Conservation (phyloP, 768 basidiomycete species). For the Bullera alba region DNA sequence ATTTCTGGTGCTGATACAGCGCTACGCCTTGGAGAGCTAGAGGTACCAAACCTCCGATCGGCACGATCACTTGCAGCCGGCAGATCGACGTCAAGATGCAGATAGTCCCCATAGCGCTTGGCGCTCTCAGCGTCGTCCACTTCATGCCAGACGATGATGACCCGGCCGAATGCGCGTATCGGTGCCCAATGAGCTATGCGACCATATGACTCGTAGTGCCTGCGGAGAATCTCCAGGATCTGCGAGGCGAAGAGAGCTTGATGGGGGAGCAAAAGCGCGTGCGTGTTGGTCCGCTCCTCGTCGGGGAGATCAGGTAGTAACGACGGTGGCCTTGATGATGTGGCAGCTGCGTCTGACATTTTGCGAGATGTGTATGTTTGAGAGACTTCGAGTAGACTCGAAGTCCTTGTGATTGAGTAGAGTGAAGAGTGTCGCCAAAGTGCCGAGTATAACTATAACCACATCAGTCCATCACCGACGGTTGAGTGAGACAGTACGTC, state of each 20-base stretch:
- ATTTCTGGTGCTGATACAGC: no score
- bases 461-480: no score
- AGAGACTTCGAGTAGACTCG: no score
- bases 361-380: no score
- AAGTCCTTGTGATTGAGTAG: no score
- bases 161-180: constrained; percentile 68
- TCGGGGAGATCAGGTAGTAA: constrained; percentile 3
- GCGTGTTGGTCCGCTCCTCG: constrained; percentile 61
- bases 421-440: no score
- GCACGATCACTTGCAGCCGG: constrained; percentile 2
- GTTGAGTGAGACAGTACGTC: no score
- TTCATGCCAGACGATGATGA: constrained; percentile 66
- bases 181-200: constrained; percentile 86
- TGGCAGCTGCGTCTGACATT: no score
- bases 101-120: constrained; percentile 57
- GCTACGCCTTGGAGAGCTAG: no score
- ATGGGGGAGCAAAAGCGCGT: constrained; percentile 73
- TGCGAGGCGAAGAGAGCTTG: constrained; percentile 67
- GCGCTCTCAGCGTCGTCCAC: constrained; percentile 47
- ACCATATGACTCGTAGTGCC: constrained; percentile 72
- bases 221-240: constrained; percentile 59
- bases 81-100: constrained; percentile 30
- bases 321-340: no score
- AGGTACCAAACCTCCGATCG: constrained; percentile 1
- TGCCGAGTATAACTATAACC: no score